Percentiles rank a stretch among this genome's conserved stretches.
phyloP scores from a whole-genome alignment of 768 basidiomycete genomes.

The Kwoniella dendrophila region DNA sequence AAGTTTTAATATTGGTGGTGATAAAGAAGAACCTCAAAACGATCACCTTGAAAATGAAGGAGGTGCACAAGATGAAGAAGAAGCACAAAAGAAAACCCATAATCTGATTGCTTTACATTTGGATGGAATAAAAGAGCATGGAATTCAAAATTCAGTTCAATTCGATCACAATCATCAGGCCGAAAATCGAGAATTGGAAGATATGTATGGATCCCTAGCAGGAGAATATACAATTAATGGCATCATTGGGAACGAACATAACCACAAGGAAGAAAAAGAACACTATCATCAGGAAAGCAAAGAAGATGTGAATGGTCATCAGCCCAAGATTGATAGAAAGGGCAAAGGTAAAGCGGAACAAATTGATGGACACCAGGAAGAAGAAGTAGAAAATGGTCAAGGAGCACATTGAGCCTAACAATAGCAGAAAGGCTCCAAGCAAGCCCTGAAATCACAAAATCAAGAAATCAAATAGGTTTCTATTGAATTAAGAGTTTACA shows the following conservation, averaged over 20 bases:
- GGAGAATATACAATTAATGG: background rate
- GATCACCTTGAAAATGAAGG: slow-evolving; percentile 50
- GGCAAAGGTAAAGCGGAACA: slow-evolving; percentile 9
- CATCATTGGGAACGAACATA: background rate
- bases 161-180: background rate
- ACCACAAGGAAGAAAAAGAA: background rate
- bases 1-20: slow-evolving; percentile 27
- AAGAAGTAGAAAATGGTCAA: background rate
- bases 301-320: background rate
- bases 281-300: background rate
- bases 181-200: background rate
- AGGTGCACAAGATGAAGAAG: background rate
- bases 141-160: too few species aligned
- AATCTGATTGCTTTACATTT: background rate
- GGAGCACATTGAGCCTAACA: too few species aligned
- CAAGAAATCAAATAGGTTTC: too few species aligned
- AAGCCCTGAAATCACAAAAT: too few species aligned
- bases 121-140: too few species aligned
- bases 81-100: too few species aligned
- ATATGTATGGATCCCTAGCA: background rate
- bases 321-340: background rate
- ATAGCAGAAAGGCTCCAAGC: too few species aligned
- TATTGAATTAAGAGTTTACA: too few species aligned
- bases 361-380: slow-evolving; percentile 2
- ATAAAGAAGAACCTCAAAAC: slow-evolving; percentile 57